A percentile compares a stretch with the other conserved stretches of the same genome.
These are phyloP conservation scores for Erodium trifolium DNA, from an alignment of 441 rosid genomes.

Conservation along the genomic window DNA sequence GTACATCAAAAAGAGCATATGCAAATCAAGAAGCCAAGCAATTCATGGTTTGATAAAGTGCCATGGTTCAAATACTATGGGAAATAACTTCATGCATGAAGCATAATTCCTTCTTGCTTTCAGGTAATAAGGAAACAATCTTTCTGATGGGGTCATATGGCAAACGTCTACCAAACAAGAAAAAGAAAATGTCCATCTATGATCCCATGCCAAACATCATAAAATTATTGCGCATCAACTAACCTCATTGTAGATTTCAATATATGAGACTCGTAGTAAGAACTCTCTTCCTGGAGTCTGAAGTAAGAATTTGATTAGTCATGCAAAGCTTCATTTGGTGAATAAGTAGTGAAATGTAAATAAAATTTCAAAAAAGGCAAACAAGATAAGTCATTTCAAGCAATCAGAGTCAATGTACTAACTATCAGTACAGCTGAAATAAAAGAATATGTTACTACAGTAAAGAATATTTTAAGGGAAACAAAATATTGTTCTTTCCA, in stretches of 20 bases:
- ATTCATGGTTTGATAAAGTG: no score
- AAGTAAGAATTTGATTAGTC: constrained; percentile 22
- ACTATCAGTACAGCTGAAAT: background rate
- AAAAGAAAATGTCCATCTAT: no score
- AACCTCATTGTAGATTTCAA: constrained; percentile 98
- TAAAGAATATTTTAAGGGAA: background rate
- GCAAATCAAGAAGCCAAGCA: background rate
- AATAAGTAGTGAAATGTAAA: background rate
- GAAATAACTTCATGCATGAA: no score
- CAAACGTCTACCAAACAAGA: no score
- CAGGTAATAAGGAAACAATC: no score
- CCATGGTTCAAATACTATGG: no score
- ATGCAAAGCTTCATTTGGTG: constrained; percentile 17
- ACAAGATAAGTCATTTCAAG: background rate
- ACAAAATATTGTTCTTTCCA: background rate
- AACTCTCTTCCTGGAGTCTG: constrained; percentile 99
- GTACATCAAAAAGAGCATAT: constrained; percentile 8
- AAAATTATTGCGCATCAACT: constrained; percentile 17
- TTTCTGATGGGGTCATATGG: no score
- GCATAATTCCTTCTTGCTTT: no score
- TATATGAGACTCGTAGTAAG: constrained; percentile 94
- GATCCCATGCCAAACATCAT: background rate
- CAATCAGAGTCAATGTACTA: background rate
- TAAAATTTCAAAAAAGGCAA: background rate
- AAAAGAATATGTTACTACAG: background rate